These are phyloP conservation scores for Mastigamoeba balamuthi DNA, from an alignment of 78 protist species.

Conservation along the genomic window DNA sequence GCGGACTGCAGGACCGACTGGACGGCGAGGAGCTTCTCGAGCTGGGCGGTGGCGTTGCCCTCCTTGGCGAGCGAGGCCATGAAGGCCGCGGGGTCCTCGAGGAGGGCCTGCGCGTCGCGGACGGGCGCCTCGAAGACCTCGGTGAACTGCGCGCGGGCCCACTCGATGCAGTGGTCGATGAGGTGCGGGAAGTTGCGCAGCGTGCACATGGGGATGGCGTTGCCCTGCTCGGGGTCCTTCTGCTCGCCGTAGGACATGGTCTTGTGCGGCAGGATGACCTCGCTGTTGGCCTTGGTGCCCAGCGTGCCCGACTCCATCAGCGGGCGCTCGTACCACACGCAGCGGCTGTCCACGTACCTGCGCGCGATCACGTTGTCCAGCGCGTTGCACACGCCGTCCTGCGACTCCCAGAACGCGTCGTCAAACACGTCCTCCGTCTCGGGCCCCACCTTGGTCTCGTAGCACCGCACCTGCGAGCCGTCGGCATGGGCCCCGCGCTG, in stretches of 20 bases:
- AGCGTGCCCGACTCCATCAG: neutral
- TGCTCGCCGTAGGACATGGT: conserved; percentile 76
- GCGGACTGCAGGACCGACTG: conserved; percentile 1
- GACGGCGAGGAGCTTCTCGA: conserved; percentile 2
- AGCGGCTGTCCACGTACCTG: conserved; percentile 1
- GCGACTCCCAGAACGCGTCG: conserved; percentile 58
- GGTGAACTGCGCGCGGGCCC: conserved; percentile 19
- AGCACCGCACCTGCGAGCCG: neutral
- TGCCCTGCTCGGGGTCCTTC: conserved; percentile 84
- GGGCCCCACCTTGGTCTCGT: conserved; percentile 9
- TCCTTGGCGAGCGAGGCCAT: neutral
- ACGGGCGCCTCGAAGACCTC: conserved; percentile 1
- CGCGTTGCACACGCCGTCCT: conserved; percentile 38
- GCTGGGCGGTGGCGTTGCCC: neutral
- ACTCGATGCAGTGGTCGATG: conserved; percentile 31
- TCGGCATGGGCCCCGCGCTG: no score
- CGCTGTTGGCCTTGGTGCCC: conserved; percentile 77
- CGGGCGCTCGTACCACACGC: neutral
- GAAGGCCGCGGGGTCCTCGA: conserved; percentile 10
- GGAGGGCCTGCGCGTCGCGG: neutral
- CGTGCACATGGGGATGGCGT: conserved; percentile 76
- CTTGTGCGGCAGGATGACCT: conserved; percentile 63
- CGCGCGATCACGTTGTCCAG: conserved; percentile 3
- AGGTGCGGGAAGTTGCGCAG: conserved; percentile 39
- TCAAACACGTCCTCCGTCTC: conserved; percentile 29